Evolutionary conservation across 768 basidiomycete genomes (phyloP).

Genomic region (Rhizopogon vesiculosus): DNA sequence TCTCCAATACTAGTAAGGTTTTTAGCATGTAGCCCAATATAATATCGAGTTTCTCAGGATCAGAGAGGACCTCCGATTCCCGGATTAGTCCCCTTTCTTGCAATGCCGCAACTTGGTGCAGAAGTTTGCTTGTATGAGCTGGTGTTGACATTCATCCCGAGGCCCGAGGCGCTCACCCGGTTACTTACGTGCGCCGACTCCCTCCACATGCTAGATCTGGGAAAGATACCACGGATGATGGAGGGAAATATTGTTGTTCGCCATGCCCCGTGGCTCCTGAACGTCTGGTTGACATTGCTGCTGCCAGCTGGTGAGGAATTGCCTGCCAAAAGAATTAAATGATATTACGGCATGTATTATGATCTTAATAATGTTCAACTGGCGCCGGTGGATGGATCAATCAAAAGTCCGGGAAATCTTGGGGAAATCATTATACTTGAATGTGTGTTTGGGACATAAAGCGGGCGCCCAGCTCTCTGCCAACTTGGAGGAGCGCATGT

Average conservation of each 20-base stretch:
- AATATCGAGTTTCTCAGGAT: constrained; percentile 29
- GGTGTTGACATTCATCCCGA: constrained; percentile 29
- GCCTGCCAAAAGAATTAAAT: too few species aligned
- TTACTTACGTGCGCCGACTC: constrained; percentile 31
- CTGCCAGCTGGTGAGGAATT: too few species aligned
- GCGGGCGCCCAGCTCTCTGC: too few species aligned
- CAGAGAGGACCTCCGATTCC: background rate
- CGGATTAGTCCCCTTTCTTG: background rate
- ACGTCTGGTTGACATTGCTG: too few species aligned
- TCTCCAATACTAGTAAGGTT: constrained; percentile 8
- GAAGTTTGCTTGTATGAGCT: constrained; percentile 36
- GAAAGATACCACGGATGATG: constrained; percentile 18
- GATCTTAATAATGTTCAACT: too few species aligned
- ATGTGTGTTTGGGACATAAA: too few species aligned
- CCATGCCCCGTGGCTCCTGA: constrained; percentile 25
- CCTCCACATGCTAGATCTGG: constrained; percentile 37
- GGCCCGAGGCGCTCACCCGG: constrained; percentile 28
- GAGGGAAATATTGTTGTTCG: background rate
- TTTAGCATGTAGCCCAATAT: constrained; percentile 34
- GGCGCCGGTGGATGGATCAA: too few species aligned
- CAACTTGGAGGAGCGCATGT: too few species aligned
- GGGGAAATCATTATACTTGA: too few species aligned
- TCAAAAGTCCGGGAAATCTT: too few species aligned
- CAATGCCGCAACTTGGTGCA: constrained; percentile 9
- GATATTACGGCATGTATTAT: too few species aligned